These are phyloP conservation scores for Selaginella tamariscina DNA, from an alignment of 75 land plant genomes.

Conservation along the genomic window DNA sequence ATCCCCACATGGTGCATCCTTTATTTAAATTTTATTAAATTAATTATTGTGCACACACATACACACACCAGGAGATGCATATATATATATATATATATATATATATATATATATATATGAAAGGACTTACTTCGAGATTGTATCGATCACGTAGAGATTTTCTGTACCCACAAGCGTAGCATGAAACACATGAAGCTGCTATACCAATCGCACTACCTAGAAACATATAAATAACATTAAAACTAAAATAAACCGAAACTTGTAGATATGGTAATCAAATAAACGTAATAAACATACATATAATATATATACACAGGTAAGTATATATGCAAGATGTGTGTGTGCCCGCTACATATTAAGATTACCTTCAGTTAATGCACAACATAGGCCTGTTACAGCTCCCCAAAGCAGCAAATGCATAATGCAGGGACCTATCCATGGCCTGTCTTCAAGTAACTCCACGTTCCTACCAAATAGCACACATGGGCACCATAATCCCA, in stretches of 20 bases:
- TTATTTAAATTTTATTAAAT: constrained; percentile 1
- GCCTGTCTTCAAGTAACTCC: constrained; percentile 58
- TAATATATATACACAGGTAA: no score
- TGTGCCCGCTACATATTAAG: no score
- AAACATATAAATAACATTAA: no score
- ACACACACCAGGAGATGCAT: background rate
- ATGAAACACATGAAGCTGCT: constrained; percentile 59
- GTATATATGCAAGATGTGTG: no score
- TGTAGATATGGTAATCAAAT: no score
- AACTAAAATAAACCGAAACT: no score
- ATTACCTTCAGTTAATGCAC: constrained; percentile 48
- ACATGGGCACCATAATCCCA: constrained; percentile 80
- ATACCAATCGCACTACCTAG: constrained; percentile 37
- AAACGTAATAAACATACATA: no score
- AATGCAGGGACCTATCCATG: constrained; percentile 51
- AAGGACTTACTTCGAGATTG: constrained; percentile 49
- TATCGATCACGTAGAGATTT: constrained; percentile 48
- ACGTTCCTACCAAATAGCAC: constrained; percentile 70
- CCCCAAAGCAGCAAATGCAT: constrained; percentile 62
- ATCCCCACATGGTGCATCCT: constrained; percentile 91
- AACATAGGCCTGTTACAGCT: constrained; percentile 47
- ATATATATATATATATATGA: constrained; percentile 14
- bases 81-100: constrained; percentile 14
- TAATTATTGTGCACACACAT: background rate
- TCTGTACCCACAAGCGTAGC: constrained; percentile 74